Conservation (phyloP, 2,329 filamentous ascomycete species). For the Diaporthe citriasiana region DNA sequence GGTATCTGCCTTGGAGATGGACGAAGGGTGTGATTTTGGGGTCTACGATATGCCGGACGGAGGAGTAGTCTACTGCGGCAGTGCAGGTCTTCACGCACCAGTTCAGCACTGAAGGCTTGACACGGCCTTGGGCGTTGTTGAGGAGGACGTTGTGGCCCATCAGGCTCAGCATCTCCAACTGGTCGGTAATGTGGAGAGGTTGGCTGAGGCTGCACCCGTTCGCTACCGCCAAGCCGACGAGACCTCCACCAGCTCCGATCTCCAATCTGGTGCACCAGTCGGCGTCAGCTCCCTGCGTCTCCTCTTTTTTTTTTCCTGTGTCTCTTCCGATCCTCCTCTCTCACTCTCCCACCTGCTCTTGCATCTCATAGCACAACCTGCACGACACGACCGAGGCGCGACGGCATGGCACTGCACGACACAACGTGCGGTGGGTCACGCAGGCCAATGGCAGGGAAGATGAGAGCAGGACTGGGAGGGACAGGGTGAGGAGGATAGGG, state of each 20-base stretch:
- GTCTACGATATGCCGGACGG: conserved; percentile 12
- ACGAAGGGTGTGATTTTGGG: background rate
- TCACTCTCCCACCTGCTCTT: background rate
- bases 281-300: conserved; percentile 29
- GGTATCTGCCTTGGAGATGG: background rate
- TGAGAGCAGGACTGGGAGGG: background rate
- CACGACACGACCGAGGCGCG: conserved; percentile 4
- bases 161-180: conserved; percentile 84
- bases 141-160: conserved; percentile 91
- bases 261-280: conserved; percentile 75
- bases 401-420: conserved; percentile 7
- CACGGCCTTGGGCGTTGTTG: conserved; percentile 76
- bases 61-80: conserved; percentile 54
- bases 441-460: background rate
- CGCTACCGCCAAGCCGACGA: conserved; percentile 79
- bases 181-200: conserved; percentile 87
- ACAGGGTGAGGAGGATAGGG: background rate
- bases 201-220: conserved; percentile 66
- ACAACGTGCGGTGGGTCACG: background rate
- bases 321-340: background rate
- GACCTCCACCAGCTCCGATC: conserved; percentile 90
- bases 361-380: background rate
- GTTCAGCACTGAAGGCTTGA: conserved; percentile 80
- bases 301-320: background rate
- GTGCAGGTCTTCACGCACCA: conserved; percentile 73